Conservation (phyloP, 495 filamentous ascomycete genomes). For the Penicillium coprophilum region DNA sequence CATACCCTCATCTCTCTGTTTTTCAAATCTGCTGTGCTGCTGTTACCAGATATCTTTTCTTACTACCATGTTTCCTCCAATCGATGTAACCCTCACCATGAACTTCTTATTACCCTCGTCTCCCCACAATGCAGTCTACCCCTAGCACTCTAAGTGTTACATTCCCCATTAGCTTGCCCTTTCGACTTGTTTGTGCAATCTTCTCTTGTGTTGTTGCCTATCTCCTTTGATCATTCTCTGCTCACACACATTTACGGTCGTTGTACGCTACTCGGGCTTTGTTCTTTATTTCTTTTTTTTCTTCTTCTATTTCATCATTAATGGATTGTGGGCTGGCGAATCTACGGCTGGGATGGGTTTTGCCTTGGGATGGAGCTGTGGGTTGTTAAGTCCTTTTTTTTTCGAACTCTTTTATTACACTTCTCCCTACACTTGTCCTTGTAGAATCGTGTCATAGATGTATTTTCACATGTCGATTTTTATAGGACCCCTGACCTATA, state of each 20-base stretch:
- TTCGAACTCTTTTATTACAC: not conserved
- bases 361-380: slow-evolving; percentile 28
- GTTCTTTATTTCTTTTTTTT: slow-evolving; percentile 5
- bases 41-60: slow-evolving; percentile 4
- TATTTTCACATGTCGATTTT: too few species aligned
- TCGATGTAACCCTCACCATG: slow-evolving; percentile 6
- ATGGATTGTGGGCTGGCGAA: slow-evolving; percentile 38
- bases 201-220: not conserved
- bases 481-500: too few species aligned
- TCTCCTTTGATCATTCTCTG: not conserved
- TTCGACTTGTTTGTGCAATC: not conserved
- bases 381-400: slow-evolving; percentile 25
- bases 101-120: not conserved
- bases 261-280: slow-evolving; percentile 9
- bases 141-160: slow-evolving; percentile 1
- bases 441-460: not conserved
- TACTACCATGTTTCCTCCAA: slow-evolving; percentile 6
- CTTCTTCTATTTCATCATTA: slow-evolving; percentile 28
- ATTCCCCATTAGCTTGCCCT: not conserved
- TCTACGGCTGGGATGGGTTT: slow-evolving; percentile 36
- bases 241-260: slow-evolving; percentile 8
- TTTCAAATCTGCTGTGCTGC: slow-evolving; percentile 6
- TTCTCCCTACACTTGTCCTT: not conserved
- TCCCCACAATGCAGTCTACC: not conserved
- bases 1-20: slow-evolving; percentile 30